Base-by-base conservation (phyloP, 2,329 filamentous ascomycete species). In the Aspergillus hortae region DNA sequence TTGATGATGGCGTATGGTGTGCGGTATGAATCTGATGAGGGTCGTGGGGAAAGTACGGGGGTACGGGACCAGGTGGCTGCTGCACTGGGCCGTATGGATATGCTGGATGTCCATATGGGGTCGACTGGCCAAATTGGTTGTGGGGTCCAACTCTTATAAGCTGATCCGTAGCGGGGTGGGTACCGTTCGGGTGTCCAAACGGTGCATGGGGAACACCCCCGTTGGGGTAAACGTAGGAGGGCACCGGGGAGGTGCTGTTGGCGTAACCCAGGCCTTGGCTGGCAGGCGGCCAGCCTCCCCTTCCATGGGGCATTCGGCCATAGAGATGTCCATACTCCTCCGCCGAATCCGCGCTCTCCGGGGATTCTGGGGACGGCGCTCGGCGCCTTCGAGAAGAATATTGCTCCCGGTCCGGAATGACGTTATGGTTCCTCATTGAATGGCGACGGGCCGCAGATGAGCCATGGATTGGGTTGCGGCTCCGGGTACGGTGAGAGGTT, bases 261-360 rank as follows among this genome's bases (percentile, higher is more conserved):
- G 70, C 58, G 56, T 76, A 76, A n/a, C 66, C 65, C 42, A 62
- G 55, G 19, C 59, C 61, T 19, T 65, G 68, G 5, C 61, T 58
- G 15, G 61, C 45, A n/a, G 61, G 58, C 17, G 64, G 62, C 69
- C 70, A 73, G 42, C 59, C 57, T 42, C 63, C 64, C 35, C 65
- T 63, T 5, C 70, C 71, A 21, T 64, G 67, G 46, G 67, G 62
- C 14, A 61, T 58, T 45, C 64, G 71, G 55, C 70, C 71, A 74
- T 78, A 76, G 71, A 75, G 61, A 63, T 69, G 56, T 56, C 74
- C 70, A 65, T 80, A 86, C n/a, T 88, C 84, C 21, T 89, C 84
- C 17, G 77, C 77, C 33, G 80, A 80, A 67, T 88, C 86, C 75
- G 81, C 77, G 67, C 80, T 88, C 75, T 83, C 81, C 50, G 82